Base-by-base conservation (phyloP, 169 alveolate genomes). In the Plasmodium yoelii region DNA sequence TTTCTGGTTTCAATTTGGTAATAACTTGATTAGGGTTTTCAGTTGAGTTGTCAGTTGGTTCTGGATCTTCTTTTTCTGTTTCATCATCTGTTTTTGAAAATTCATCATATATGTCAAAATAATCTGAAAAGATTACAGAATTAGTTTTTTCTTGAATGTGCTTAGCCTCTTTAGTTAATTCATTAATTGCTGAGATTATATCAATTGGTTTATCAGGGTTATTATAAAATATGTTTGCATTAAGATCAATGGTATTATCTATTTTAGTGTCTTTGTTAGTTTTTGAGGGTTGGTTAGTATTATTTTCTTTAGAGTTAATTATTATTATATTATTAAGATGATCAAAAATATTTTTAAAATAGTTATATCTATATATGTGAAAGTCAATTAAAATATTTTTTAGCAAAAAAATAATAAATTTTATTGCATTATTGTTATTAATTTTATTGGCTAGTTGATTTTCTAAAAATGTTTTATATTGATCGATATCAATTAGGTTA, bases 331-430 rank as follows among this genome's bases (percentile, higher is more conserved):
- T 59, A 51, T 87, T 73, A 26, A 87, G 24, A 72, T 69, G 56
- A 7, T 63, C 22, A 26, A 87, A 72, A n/a, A 75, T 72, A 18
- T 72, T 69, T 67, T 87, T 72, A 68, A 87, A 75, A 87, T 75
- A 68, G 24, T n/a, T 61, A 67, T 77, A 49, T 59, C 91, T 63
- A 72, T 28, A 86, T 26, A 86, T 57, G 13, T 71, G 74, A 19
- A 86, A 86, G 51, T 86, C 91, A 9, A 86, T 69, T 86, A 86
- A 86, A 57, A 86, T 86, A 42, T 69, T 22, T 70, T 60, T 86
- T 42, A 86, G 24, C 49, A 86, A 24, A 26, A 53, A 44, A 13
- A 49, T 19, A 53, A 71, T 55, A 60, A 86, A 86, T 51, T 86
- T 87, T 6, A 19, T n/a, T 44, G 47, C 4, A 26, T 49, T 18